Conservation (phyloP, 164 flowering plant species). For the Stephania yunnanensis region DNA sequence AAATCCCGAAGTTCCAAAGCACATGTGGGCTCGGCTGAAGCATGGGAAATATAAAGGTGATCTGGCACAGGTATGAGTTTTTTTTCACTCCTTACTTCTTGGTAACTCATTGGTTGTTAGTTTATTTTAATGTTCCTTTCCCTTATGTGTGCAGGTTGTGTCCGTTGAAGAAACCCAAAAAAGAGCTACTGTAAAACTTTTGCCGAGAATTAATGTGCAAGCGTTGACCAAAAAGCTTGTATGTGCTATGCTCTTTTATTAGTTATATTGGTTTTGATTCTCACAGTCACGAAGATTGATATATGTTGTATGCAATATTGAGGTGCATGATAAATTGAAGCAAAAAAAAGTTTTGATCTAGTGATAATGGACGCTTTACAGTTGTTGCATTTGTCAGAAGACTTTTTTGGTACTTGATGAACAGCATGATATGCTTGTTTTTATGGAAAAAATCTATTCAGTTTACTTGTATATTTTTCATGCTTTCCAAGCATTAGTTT, state of each 20-base stretch:
- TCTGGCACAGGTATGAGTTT: conserved; percentile 58
- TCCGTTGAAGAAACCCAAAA: conserved; percentile 51
- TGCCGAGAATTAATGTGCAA: conserved; percentile 83
- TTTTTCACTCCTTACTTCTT: not conserved
- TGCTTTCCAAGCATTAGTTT: not conserved
- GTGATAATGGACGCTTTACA: not conserved
- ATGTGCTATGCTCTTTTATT: conserved; percentile 14
- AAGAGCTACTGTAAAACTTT: conserved; percentile 68
- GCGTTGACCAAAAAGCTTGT: conserved; percentile 69
- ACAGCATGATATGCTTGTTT: not conserved
- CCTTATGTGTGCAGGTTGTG: conserved; percentile 47
- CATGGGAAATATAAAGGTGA: conserved; percentile 92
- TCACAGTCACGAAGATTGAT: not conserved
- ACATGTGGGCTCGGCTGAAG: conserved; percentile 84
- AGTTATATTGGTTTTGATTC: not conserved
- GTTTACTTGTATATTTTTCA: too few species aligned
- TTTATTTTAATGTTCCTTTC: not conserved
- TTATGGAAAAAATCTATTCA: too few species aligned
- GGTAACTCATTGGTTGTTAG: not conserved
- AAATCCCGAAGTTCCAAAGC: conserved; percentile 34
- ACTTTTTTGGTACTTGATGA: not conserved
- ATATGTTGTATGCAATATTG: not conserved
- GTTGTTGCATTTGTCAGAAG: not conserved
- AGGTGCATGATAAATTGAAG: not conserved
- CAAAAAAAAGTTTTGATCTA: too few species aligned